Evolutionary conservation across 805 yeast species (phyloP).

Genomic region (Pichia kluyveri): DNA sequence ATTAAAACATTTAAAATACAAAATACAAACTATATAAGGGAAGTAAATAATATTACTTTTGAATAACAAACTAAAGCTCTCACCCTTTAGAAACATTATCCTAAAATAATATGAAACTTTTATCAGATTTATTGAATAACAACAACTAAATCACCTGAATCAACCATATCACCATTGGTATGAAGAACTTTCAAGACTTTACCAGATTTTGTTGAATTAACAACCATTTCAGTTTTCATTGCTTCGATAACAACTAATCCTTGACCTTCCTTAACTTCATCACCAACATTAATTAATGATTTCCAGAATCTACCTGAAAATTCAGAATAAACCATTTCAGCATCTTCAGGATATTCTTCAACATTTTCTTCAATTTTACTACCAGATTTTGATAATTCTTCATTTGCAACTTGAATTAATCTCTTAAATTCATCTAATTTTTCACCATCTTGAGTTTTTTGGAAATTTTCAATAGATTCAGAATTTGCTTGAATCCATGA

Average conservation of each 20-base stretch:
- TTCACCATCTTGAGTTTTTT: conserved; percentile 63
- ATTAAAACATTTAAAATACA: too few relatives aligned
- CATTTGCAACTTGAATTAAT: conserved; percentile 72
- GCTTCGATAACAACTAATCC: conserved; percentile 89
- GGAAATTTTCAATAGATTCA: conserved; percentile 63
- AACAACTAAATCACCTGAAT: conserved; percentile 91
- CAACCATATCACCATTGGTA: conserved; percentile 90
- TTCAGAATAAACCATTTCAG: conserved; percentile 84
- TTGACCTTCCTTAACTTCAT: conserved; percentile 61
- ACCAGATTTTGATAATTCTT: conserved; percentile 54
- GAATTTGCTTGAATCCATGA: conserved; percentile 69
- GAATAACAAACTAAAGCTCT: not conserved
- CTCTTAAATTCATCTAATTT: conserved; percentile 79
- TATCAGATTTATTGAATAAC: conserved; percentile 29
- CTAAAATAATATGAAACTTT: not conserved
- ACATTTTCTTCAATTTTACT: conserved; percentile 33
- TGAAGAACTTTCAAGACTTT: conserved; percentile 67
- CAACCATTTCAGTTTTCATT: conserved; percentile 97
- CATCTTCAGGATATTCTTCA: conserved; percentile 64
- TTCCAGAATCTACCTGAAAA: conserved; percentile 98
- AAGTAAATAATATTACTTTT: too few relatives aligned
- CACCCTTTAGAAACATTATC: not conserved
- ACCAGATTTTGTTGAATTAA: conserved; percentile 61
- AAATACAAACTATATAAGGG: not conserved
- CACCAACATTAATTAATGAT: conserved; percentile 73